A percentile compares a stretch with the other conserved stretches of the same genome.
Conservation (phyloP, 1,139 yeast species). For the Zygosaccharomyces pseudobailii region DNA sequence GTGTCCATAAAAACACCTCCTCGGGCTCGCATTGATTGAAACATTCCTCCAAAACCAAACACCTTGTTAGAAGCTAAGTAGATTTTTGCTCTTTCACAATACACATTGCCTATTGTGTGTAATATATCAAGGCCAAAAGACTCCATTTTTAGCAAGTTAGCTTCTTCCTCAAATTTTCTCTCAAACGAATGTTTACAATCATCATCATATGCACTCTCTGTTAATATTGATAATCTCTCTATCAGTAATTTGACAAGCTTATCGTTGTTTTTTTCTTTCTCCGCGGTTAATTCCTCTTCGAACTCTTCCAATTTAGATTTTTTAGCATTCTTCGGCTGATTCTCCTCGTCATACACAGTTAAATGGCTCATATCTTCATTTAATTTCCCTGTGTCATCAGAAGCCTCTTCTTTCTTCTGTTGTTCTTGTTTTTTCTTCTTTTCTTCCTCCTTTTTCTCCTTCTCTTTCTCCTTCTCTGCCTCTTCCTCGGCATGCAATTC, state of each 20-base stretch:
- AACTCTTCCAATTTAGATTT: slow-evolving; percentile 58
- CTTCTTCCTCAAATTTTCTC: slow-evolving; percentile 72
- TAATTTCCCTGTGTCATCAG: slow-evolving; percentile 21
- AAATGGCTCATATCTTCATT: slow-evolving; percentile 5
- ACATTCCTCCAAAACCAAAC: slow-evolving; percentile 79
- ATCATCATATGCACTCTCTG: slow-evolving; percentile 73
- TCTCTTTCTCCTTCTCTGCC: slow-evolving; percentile 34
- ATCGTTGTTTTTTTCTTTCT: slow-evolving; percentile 67
- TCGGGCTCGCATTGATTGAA: slow-evolving; percentile 79
- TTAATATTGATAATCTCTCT: slow-evolving; percentile 65
- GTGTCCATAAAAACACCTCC: slow-evolving; percentile 85
- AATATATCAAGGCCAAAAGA: slow-evolving; percentile 89
- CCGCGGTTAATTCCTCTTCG: slow-evolving; percentile 71
- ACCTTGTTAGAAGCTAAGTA: slow-evolving; percentile 66
- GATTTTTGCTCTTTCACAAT: slow-evolving; percentile 59
- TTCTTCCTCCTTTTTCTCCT: slow-evolving; percentile 20
- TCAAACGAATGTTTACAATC: slow-evolving; percentile 67
- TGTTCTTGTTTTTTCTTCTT: slow-evolving; percentile 4
- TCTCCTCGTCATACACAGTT: slow-evolving; percentile 13
- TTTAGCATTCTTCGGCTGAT: slow-evolving; percentile 38
- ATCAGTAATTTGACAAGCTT: slow-evolving; percentile 60
- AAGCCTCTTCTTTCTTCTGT: background rate
- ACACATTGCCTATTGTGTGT: slow-evolving; percentile 79
- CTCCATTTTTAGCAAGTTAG: slow-evolving; percentile 86
- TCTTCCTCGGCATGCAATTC: slow-evolving; percentile 43